Percentiles rank a stretch among this genome's conserved stretches.
These are phyloP conservation scores for Passalora sequoiae DNA, from an alignment of 2,329 filamentous ascomycete genomes.

Conservation along the genomic window DNA sequence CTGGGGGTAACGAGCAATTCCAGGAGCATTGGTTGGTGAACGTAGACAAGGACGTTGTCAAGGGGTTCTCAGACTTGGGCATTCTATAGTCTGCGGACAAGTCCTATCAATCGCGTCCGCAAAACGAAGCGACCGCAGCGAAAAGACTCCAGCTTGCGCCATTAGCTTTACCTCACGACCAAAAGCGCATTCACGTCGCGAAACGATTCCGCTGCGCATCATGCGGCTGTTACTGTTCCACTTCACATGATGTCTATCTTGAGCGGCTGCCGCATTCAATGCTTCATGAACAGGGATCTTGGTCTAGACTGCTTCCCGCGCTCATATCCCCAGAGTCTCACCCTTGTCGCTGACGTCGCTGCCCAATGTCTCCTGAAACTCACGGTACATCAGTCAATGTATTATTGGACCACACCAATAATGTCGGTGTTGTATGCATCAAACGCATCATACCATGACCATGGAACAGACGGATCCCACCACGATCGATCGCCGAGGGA, in stretches of 20 bases:
- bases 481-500: no score
- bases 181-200: no score
- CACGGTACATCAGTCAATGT: neutral
- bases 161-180: no score
- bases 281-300: neutral
- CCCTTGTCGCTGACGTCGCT: neutral
- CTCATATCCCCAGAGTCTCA: neutral
- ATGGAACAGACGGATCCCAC: neutral
- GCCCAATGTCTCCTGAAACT: neutral
- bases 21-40: conserved; percentile 65
- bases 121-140: neutral
- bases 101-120: neutral
- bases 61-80: conserved; percentile 51
- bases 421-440: no score
- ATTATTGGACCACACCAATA: neutral
- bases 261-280: no score
- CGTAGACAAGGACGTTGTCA: conserved; percentile 67
- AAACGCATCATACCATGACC: neutral
- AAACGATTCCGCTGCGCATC: no score
- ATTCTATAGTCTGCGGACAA: conserved; percentile 26
- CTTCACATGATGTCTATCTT: no score
- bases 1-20: conserved; percentile 63
- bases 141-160: no score
- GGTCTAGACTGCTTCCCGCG: neutral
- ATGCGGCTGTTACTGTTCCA: no score